Base-by-base conservation (phyloP, 352 stramenopile species). In the Globisporangium sylvaticum region DNA sequence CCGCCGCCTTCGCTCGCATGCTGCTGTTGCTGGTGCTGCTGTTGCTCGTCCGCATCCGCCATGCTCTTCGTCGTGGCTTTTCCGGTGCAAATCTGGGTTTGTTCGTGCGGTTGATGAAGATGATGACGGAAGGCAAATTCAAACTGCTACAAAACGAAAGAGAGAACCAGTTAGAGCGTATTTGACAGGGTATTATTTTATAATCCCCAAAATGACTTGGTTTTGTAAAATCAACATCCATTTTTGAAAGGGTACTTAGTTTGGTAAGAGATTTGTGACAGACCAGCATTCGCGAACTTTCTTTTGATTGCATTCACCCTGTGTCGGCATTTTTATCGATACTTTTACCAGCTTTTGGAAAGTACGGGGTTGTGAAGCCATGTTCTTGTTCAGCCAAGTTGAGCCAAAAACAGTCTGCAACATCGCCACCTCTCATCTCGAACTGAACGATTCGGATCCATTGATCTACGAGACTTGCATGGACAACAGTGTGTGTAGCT, bases 241-340 rank as follows among this genome's bases (percentile, higher is more conserved):
- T 1, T 9, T 37, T 37, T 37, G 10, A 1, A 37, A 8, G 8
- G 2, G 9, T 37, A 37, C 5, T 37, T 37, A 8, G 8, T 37
- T 37, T 37, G 31, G 8, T 0, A 37, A 37, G 31, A 37, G 5
- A 37, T 37, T 37, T 34, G 54, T 9, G 27, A 60, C 54, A 55
- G n/a, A 25, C 31, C 54, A 32, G 44, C 25, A 12, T 59, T 59
- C 54, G 54, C 15, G 54, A 59, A 59, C 20, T 14, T 59, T 59
- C 54, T 24, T 44, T 59, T n/a, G n/a, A n/a, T n/a, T n/a, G n/a
- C n/a, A n/a, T n/a, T 4, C 42, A 50, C 42, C 42, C 24, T 50
- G 42, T n/a, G n/a, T n/a, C n/a, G n/a, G n/a, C n/a, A n/a, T 50
- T 50, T 50, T 24, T 18, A 50, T 50, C 2, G 42, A 24, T 22